These are phyloP conservation scores for Cladosporium sp. DNA, from an alignment of 2,329 filamentous ascomycete genomes.

Conservation along the genomic window DNA sequence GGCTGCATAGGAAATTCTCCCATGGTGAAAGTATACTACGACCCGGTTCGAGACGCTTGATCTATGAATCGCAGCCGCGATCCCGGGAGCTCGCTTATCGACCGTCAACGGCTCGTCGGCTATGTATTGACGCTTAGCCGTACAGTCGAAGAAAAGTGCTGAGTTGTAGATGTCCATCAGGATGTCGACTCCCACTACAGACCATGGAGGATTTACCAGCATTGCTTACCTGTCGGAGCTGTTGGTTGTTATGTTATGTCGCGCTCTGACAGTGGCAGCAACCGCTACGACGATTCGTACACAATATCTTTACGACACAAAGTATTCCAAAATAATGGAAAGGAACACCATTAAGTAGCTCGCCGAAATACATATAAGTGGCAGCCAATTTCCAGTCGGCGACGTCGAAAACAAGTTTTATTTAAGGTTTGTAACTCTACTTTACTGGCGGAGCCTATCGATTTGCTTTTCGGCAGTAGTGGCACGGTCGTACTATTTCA, in stretches of 20 bases:
- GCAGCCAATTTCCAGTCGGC: neutral
- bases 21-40: neutral
- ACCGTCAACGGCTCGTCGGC: neutral
- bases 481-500: constrained; percentile 1
- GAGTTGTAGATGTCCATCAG: neutral
- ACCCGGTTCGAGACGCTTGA: constrained; percentile 7
- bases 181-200: neutral
- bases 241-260: neutral
- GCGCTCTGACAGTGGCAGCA: neutral
- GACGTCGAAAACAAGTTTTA: neutral
- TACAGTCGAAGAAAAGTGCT: no score
- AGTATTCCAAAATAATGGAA: no score
- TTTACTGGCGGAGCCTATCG: neutral
- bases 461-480: neutral
- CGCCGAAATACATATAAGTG: no score
- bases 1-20: neutral
- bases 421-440: neutral
- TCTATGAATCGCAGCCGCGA: neutral
- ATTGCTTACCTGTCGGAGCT: neutral
- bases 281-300: neutral
- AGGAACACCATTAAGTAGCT: no score
- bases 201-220: neutral
- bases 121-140: no score
- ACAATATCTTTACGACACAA: neutral
- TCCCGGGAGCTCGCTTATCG: neutral